Base-by-base conservation (phyloP, 441 rosid species). In the Heliophila coronopifolia region DNA sequence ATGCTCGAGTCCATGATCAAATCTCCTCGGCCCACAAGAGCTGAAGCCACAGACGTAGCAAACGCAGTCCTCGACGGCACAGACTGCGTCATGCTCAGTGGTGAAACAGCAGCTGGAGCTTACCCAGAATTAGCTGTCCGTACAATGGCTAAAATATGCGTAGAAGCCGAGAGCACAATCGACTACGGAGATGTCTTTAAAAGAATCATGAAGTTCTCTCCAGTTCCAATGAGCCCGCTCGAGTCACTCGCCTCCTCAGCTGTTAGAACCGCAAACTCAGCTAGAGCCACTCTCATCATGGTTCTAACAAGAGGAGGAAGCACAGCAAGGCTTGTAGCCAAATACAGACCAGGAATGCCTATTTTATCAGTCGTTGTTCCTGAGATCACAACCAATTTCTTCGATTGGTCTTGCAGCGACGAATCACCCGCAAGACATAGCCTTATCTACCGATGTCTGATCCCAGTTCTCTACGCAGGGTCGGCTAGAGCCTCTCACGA, bases 1-100 rank as follows among this genome's bases (percentile, higher is more conserved):
- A 89, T 89, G 95, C 90, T 89, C 2, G 97, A 89, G 65, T 89
- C 95, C 7, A 89, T 89, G 97, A 89, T 89, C 35, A 89, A 89
- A 71, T 85, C 95, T 50, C 97, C 97, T 9, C 70, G 97, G 27
- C 93, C 97, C 42, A 89, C 97, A 8, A 90, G 97, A 27, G 97
- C 97, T 16, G 95, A 89, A 67, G 95, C 95, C 40, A 89, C 95
- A 1, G 97, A 89, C 60, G 97, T 89, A 63, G 95, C 91, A 4
- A 87, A 87, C 34, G 96, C 96, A 15, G 94, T 87, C 38, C 94
- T 87, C 9, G 96, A 87, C 48, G 96, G 96, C 41, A 88, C 92
- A 0, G 96, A 88, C 49, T 88, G 96, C 35, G 96, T 88, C 22
- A 88, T 88, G 96, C 96, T 84, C 22, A 84, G 92, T 5, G 94